Evolutionary conservation across 106 monocot genomes (phyloP), one percentile per base, ranked within the genome.

Genomic region (Ottelia alismoides): DNA sequence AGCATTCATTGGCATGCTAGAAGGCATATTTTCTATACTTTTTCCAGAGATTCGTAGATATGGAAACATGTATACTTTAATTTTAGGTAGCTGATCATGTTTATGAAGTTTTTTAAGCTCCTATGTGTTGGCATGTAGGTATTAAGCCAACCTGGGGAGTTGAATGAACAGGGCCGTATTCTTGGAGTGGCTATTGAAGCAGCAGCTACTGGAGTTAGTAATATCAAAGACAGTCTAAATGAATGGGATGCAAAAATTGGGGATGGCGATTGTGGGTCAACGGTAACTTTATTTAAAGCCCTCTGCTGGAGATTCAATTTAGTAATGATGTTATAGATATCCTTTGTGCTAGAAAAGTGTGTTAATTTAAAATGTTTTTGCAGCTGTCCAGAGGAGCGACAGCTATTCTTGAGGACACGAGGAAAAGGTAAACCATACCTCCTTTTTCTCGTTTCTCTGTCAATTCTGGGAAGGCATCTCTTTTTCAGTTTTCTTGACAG

Each of bases 221-320:
- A 47, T 66, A 45, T 85, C 3, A 84, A 60, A 68, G 78, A 88
- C 17, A 60, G 53, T 22, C 59, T 94, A 45, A 88, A 94, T 35
- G 84, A 88, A 28, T 94, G 88, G 94, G 94, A 94, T 62, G 52
- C 71, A 55, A 94, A 88, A 94, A 88, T 81, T 55, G 94, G 94
- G 31, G 88, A 94, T 76, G 94, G 88, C 62, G 94, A 94, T 52
- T 94, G 94, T 61, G 94, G 94, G 47, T 75, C 84, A 56, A 88
- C 88, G 30, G 94, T 94, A 69, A 76, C 88, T 82, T 52, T 7
- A 55, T 27, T 63, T 22, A n/a, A n/a, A n/a, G n/a, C n/a, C n/a
- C n/a, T n/a, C n/a, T n/a, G n/a, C n/a, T n/a, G n/a, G n/a, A n/a
- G n/a, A n/a, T n/a, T n/a, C n/a, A n/a, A n/a, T n/a, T n/a, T n/a